phyloP scores from a whole-genome alignment of 2,329 filamentous ascomycete species.

The Aspergillus oerlinghausenensis region DNA sequence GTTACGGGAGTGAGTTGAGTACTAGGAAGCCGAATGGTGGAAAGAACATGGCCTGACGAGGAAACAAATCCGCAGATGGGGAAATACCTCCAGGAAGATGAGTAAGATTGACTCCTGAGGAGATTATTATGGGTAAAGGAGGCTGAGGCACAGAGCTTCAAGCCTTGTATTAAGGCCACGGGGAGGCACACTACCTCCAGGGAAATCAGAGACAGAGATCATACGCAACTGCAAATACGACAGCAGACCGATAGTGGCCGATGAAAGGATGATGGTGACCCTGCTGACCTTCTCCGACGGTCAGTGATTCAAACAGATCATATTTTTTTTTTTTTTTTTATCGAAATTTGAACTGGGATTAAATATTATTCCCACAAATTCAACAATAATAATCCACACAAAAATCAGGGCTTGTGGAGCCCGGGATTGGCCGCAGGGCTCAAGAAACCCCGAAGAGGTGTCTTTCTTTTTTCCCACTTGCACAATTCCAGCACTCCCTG shows the following conservation, averaged over 20 bases:
- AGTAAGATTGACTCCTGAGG: not conserved
- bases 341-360: not conserved
- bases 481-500: slow-evolving; percentile 4
- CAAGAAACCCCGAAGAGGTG: not conserved
- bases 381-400: not conserved
- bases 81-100: not conserved
- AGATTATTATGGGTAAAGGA: not conserved
- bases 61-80: not conserved
- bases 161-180: not conserved
- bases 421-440: not conserved
- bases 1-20: slow-evolving; percentile 1
- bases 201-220: not conserved
- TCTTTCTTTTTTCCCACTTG: not conserved
- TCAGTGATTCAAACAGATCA: not conserved
- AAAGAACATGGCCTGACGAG: not conserved
- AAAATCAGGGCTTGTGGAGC: not conserved
- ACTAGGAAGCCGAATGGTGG: not conserved
- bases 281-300: not conserved
- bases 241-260: not conserved
- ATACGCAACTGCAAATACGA: not conserved
- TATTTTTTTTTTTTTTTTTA: too few species aligned
- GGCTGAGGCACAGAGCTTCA: not conserved
- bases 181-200: not conserved
- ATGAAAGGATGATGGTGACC: not conserved
- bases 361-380: not conserved